phyloP scores from a whole-genome alignment of 805 yeast genomes.

The Lachancea meyersii region DNA sequence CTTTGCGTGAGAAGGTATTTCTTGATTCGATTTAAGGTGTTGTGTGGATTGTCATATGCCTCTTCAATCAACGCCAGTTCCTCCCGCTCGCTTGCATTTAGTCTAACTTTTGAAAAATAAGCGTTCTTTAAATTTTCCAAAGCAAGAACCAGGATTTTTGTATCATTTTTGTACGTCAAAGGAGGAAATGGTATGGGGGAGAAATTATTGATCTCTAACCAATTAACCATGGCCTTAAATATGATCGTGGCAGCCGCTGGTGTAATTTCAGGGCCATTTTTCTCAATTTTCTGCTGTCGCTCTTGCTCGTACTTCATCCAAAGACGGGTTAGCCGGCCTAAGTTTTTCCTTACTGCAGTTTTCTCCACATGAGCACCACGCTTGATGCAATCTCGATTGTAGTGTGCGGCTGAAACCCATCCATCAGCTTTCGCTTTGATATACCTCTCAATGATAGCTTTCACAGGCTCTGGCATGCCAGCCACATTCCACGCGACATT shows the following conservation, averaged over 20 bases:
- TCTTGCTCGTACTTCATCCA: constrained; percentile 94
- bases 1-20: constrained; percentile 78
- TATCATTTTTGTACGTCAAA: constrained; percentile 83
- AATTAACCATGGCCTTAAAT: constrained; percentile 80
- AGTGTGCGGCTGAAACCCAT: constrained; percentile 91
- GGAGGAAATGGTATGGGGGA: constrained; percentile 94
- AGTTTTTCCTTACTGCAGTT: constrained; percentile 85
- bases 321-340: constrained; percentile 83
- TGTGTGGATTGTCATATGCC: constrained; percentile 96
- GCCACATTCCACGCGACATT: constrained; percentile 97
- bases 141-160: constrained; percentile 82
- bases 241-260: constrained; percentile 86
- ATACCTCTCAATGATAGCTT: constrained; percentile 77
- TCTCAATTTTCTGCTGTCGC: constrained; percentile 69
- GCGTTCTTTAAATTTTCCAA: constrained; percentile 80
- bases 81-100: constrained; percentile 84
- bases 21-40: constrained; percentile 78
- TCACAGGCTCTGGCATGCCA: constrained; percentile 89
- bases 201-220: constrained; percentile 82
- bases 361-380: constrained; percentile 92
- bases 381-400: constrained; percentile 80
- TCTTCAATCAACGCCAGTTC: constrained; percentile 90
- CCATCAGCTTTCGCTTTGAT: constrained; percentile 95
- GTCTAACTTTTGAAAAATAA: constrained; percentile 64
- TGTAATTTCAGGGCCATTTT: constrained; percentile 79